phyloP scores from a whole-genome alignment of 139 green algal genomes.

The Mychonastes homosphaera region DNA sequence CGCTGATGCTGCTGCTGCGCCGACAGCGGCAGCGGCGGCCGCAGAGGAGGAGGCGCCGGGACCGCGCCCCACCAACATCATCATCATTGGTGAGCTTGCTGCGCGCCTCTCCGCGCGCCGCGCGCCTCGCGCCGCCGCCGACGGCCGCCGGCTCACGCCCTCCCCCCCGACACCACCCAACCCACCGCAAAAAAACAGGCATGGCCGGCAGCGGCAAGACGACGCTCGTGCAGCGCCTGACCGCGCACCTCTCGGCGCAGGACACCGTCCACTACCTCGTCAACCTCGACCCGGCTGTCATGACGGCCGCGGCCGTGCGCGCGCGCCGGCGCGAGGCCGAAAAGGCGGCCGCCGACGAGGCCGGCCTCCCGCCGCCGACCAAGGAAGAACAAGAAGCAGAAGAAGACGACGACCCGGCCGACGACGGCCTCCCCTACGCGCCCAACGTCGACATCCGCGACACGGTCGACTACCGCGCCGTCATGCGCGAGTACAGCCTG shows the following conservation, averaged over 20 bases:
- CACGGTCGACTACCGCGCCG: conserved; percentile 96
- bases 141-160: not conserved
- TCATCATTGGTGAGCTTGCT: not conserved
- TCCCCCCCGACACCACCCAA: too few species aligned
- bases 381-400: too few species aligned
- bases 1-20: not conserved
- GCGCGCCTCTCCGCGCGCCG: not conserved
- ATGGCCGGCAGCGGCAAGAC: conserved; percentile 98
- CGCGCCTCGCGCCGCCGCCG: too few species aligned
- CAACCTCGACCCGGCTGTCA: conserved; percentile 93
- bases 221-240: conserved; percentile 84
- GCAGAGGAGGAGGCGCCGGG: not conserved
- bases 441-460: conserved; percentile 97
- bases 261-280: conserved; percentile 72
- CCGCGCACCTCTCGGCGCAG: conserved; percentile 54
- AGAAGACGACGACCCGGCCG: too few species aligned
- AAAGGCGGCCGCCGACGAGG: too few species aligned
- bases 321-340: too few species aligned
- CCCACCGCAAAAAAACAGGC: too few species aligned
- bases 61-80: not conserved
- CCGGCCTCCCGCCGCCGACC: too few species aligned
- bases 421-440: conserved; percentile 75
- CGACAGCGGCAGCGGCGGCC: not conserved
- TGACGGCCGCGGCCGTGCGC: too few species aligned
- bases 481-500: conserved; percentile 96